These are phyloP conservation scores for Sphaerostilbella broomeana DNA, from an alignment of 2,329 filamentous ascomycete species.

Conservation along the genomic window DNA sequence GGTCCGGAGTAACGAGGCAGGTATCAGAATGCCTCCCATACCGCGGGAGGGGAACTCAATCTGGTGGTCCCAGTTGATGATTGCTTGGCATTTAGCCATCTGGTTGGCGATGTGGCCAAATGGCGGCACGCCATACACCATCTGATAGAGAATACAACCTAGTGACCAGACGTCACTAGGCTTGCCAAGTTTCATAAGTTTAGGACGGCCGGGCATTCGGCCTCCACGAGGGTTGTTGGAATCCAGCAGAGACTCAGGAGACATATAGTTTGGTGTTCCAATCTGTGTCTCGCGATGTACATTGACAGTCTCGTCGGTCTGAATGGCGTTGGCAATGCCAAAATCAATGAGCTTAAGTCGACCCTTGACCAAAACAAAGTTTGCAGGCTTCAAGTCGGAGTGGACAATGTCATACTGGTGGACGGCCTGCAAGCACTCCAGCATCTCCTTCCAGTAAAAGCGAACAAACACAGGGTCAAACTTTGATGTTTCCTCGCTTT, in stretches of 20 bases:
- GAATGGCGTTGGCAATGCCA: constrained; percentile 95
- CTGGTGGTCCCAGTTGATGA: constrained; percentile 68
- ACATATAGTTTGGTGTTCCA: constrained; percentile 98
- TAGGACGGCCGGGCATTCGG: constrained; percentile 42
- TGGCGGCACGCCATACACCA: constrained; percentile 94
- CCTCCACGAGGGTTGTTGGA: constrained; percentile 59
- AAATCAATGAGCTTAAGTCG: constrained; percentile 96
- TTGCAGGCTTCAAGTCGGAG: constrained; percentile 93
- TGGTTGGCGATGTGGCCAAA: constrained; percentile 89
- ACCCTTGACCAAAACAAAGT: constrained; percentile 89
- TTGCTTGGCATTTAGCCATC: constrained; percentile 79
- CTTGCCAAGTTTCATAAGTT: constrained; percentile 92
- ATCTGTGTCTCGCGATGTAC: constrained; percentile 94
- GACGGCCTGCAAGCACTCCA: constrained; percentile 86
- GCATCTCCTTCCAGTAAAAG: constrained; percentile 99
- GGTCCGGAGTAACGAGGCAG: constrained; percentile 52
- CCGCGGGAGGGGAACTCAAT: constrained; percentile 68
- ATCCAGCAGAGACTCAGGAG: constrained; percentile 86
- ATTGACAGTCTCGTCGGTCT: constrained; percentile 91
- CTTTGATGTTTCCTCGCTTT: constrained; percentile 64
- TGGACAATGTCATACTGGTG: constrained; percentile 91
- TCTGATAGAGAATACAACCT: constrained; percentile 94
- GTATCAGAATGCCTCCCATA: constrained; percentile 57
- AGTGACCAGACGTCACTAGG: constrained; percentile 94
- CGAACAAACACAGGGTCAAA: constrained; percentile 88